Evolutionary conservation across 345 rosid species (phyloP), one percentile per base, ranked within the genome.

Genomic region (Arabis alpina): DNA sequence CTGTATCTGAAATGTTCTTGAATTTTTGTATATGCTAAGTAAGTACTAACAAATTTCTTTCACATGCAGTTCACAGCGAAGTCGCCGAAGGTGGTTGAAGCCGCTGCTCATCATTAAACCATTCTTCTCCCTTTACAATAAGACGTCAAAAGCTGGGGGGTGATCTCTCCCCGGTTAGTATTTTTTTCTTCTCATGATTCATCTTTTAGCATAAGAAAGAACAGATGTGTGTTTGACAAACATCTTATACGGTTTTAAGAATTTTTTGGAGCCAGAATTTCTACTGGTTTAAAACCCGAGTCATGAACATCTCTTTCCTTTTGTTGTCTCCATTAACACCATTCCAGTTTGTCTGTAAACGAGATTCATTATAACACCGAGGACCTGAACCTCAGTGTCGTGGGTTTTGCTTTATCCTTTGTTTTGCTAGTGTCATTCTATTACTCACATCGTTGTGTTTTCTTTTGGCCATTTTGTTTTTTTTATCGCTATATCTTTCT

Each of bases 81-180:
- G 54, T 44, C 61, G 23, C 60, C 25, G n/a, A 68, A 47, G 58
- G 64, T 23, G 54, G 70, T 54, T 54, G 71, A 75, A 55, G 79
- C 74, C n/a, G 27, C 2, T 47, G 70, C 74, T 61, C 79, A 61
- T 47, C 70, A 75, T 39, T 75, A 54, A 68, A 44, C 39, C 36
- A 43, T 16, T 43, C 5, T 68, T 68, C 28, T 54, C 14, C 25
- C 39, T 44, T 75, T 53, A 61, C 74, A 61, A 75, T 75, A 75
- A 74, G 61, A 58, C 40, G 15, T 47, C 47, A 42, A 68, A 68
- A 39, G 70, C 60, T 61, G 47, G 58, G 43, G 74, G 64, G 4
- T 64, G 64, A 63, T 63, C 15, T 54, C 49, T 72, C 58, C 64
- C 34, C 49, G 6, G 66, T 49, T 49, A 41, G 59, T 43, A 41